Percentiles rank a stretch among this genome's conserved stretches.
These are phyloP conservation scores for Phytophthora ramorum DNA, from an alignment of 352 stramenopile species.

Conservation along the genomic window DNA sequence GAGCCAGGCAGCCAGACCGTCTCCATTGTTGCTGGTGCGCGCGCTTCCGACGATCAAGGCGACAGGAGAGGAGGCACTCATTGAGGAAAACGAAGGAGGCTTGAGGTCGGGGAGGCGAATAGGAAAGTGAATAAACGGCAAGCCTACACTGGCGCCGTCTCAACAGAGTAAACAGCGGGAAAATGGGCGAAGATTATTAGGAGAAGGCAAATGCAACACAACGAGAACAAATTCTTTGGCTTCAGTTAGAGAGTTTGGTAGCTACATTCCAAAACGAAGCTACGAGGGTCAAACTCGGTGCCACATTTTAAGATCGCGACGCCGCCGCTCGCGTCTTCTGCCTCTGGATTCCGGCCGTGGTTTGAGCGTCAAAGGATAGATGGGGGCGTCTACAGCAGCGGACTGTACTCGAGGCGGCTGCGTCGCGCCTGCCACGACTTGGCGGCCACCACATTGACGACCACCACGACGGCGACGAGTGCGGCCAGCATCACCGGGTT, in stretches of 20 bases:
- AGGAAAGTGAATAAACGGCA: no score
- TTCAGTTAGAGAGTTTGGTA: conserved; percentile 16
- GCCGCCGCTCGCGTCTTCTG: neutral
- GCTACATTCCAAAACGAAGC: conserved; percentile 6
- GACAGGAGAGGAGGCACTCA: conserved; percentile 8
- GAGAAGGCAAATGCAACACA: neutral
- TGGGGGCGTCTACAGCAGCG: conserved; percentile 36
- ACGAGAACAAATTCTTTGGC: conserved; percentile 3
- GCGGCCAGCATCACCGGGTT: conserved; percentile 43
- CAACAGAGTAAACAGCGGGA: conserved; percentile 12
- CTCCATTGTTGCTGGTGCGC: conserved; percentile 27
- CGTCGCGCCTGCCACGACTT: conserved; percentile 47
- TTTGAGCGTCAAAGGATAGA: conserved; percentile 4
- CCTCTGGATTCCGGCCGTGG: neutral
- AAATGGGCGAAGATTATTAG: conserved; percentile 2
- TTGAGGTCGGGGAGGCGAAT: neutral
- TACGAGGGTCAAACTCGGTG: neutral
- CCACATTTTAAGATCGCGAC: neutral
- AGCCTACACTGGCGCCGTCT: conserved; percentile 10
- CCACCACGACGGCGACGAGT: conserved; percentile 36
- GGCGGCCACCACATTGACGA: conserved; percentile 45
- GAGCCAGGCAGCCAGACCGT: conserved; percentile 27
- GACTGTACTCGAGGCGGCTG: conserved; percentile 42
- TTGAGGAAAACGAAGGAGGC: neutral
- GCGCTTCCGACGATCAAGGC: conserved; percentile 21